Evolutionary conservation across 495 filamentous ascomycete species (phyloP).

Genomic region (Tuber brumale): DNA sequence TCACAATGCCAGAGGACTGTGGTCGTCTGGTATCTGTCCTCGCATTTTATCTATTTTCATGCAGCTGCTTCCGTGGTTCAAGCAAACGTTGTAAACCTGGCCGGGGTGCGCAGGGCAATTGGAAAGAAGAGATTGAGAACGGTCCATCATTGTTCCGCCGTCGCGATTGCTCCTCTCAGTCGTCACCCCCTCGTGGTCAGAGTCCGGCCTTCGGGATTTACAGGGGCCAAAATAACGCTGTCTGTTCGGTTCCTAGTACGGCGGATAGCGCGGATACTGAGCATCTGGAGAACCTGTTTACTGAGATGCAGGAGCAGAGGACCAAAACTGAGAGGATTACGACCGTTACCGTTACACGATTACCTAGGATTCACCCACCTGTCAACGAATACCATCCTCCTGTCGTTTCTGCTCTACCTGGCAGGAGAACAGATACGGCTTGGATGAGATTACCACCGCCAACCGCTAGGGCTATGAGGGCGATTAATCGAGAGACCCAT

Average conservation of each 20-base stretch:
- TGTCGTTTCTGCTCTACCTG: slow-evolving; percentile 26
- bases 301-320: slow-evolving; percentile 10
- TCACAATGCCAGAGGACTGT: slow-evolving; percentile 29
- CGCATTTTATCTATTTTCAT: slow-evolving; percentile 31
- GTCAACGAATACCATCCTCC: slow-evolving; percentile 29
- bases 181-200: slow-evolving; percentile 12
- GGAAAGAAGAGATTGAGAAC: slow-evolving; percentile 29
- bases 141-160: slow-evolving; percentile 24
- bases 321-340: slow-evolving; percentile 21
- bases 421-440: slow-evolving; percentile 18
- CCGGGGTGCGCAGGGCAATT: slow-evolving; percentile 16
- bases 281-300: background rate
- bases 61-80: slow-evolving; percentile 17
- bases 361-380: slow-evolving; percentile 28
- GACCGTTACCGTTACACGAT: slow-evolving; percentile 20
- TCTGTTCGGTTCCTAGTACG: background rate
- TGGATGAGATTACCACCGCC: slow-evolving; percentile 34
- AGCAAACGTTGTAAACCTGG: slow-evolving; percentile 18
- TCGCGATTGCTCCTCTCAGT: slow-evolving; percentile 14
- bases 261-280: background rate
- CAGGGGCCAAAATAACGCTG: background rate
- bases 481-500: slow-evolving; percentile 22
- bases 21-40: slow-evolving; percentile 31
- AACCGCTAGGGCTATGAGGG: slow-evolving; percentile 26
- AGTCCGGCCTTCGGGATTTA: background rate